phyloP scores from a whole-genome alignment of 106 monocot genomes.

The Alisma plantagoaquatica region DNA sequence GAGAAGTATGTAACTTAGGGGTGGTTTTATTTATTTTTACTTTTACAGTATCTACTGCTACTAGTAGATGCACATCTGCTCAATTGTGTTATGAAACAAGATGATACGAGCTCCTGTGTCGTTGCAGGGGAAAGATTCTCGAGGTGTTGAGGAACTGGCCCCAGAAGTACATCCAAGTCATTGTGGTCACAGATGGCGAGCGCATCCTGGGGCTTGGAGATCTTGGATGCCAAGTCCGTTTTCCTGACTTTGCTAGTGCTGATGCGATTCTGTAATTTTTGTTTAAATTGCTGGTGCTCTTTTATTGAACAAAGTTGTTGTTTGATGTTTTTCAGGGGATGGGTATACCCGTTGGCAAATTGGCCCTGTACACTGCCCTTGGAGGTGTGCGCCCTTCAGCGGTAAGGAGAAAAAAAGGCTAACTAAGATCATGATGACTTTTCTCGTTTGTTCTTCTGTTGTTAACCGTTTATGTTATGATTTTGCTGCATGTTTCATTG shows the following conservation, averaged over 20 bases:
- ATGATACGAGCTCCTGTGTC: neutral
- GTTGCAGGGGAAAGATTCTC: conserved; percentile 70
- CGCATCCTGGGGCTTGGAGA: conserved; percentile 95
- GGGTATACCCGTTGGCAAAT: conserved; percentile 58
- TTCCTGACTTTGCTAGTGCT: neutral
- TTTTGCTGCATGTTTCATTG: no score
- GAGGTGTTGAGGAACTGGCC: conserved; percentile 96
- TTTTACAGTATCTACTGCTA: neutral
- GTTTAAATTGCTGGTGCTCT: conserved; percentile 1
- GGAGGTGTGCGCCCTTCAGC: conserved; percentile 20
- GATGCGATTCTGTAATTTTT: neutral
- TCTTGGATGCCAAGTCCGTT: conserved; percentile 77
- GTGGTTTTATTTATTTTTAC: no score
- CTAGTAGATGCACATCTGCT: neutral
- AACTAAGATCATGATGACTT: no score
- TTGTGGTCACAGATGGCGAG: conserved; percentile 94
- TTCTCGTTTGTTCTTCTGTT: no score
- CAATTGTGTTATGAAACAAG: neutral
- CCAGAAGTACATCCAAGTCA: conserved; percentile 71
- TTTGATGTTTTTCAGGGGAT: no score
- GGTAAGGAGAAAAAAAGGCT: conserved; percentile 12
- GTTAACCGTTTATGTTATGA: no score
- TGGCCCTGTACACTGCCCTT: conserved; percentile 24
- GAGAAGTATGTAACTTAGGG: conserved; percentile 85
- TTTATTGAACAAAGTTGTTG: no score